Evolutionary conservation across 108 stramenopile genomes (phyloP).

Genomic region (Skeletonema potamos): DNA sequence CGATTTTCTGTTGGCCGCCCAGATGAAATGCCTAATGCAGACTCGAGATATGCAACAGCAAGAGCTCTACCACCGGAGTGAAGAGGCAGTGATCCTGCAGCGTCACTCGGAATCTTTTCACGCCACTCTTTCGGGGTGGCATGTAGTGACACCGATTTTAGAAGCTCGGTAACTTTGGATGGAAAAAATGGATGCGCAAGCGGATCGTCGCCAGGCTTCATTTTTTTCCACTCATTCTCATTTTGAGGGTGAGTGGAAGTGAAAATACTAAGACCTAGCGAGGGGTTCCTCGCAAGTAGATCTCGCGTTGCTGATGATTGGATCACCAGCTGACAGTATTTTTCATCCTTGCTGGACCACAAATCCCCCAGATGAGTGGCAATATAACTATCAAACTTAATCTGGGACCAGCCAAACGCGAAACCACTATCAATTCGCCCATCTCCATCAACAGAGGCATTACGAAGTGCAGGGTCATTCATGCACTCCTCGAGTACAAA

Average conservation of each 20-base stretch:
- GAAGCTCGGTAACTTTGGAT: constrained; percentile 66
- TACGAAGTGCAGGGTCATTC: constrained; percentile 41
- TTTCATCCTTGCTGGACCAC: constrained; percentile 65
- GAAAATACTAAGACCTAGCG: constrained; percentile 81
- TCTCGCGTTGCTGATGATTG: constrained; percentile 60
- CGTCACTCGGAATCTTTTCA: neutral
- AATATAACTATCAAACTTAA: constrained; percentile 86
- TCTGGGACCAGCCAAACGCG: constrained; percentile 72
- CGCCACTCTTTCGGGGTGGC: neutral
- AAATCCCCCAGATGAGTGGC: constrained; percentile 85
- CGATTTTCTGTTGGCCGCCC: constrained; percentile 52
- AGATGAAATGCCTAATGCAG: constrained; percentile 81
- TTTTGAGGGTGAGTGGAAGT: constrained; percentile 79
- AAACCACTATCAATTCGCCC: constrained; percentile 20
- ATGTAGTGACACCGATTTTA: constrained; percentile 56
- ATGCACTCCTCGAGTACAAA: constrained; percentile 59
- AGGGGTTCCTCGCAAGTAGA: constrained; percentile 76
- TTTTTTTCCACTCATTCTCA: constrained; percentile 68
- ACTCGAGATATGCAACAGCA: constrained; percentile 80
- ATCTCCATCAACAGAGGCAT: constrained; percentile 27
- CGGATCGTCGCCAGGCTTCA: constrained; percentile 64
- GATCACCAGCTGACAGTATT: constrained; percentile 68
- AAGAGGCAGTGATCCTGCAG: constrained; percentile 54
- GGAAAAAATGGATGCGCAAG: constrained; percentile 62
- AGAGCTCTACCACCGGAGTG: constrained; percentile 73